Evolutionary conservation across 2,329 filamentous ascomycete species (phyloP), one percentile per base, ranked within the genome.

Genomic region (Aspergillus sergii): DNA sequence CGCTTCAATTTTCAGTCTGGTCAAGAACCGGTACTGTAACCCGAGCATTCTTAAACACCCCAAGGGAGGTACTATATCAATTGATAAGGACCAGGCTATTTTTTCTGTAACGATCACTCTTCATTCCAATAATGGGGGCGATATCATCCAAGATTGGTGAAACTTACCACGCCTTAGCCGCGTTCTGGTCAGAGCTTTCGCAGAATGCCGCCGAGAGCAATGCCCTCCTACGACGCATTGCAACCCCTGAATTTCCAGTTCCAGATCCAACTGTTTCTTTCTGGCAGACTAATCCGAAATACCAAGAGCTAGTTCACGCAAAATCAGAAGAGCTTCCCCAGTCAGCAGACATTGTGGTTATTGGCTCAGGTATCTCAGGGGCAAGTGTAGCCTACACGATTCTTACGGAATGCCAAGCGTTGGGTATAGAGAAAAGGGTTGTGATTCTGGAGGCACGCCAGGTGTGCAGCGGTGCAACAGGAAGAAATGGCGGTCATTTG

Each of bases 401-500:
- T 9, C 67, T 73, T 11, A 60, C 60, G 7, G 48, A 65, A 34
- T 61, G 63, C 16, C 62, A 55, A 1, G 57, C 60, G 3, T 19
- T 48, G 30, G 21, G 54, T 6, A 28, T 16, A 14, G n/a, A 53
- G 3, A 57, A 30, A 43, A 63, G n/a, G 26, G 64, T 74, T 36
- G 66, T 66, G 5, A 68, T 75, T 19, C 62, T 75, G 19, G 72
- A 75, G 62, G 72, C 72, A 6, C 63, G 72, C 14, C 53, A 64
- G 7, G 61, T 71, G 4, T 69, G 70, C 50, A 72, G 70, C 46
- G 72, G 72, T 51, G 72, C 72, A 4, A 73, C 72, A 2, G 72
- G 72, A 10, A 64, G 72, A 11, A 75, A 74, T 59, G 72, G 68
- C 10, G 72, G 72, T 1, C 69, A 73, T 50, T 64, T 73, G 46